Evolutionary conservation across 148 eudicot genomes (phyloP).

Genomic region (Rheum nobile): DNA sequence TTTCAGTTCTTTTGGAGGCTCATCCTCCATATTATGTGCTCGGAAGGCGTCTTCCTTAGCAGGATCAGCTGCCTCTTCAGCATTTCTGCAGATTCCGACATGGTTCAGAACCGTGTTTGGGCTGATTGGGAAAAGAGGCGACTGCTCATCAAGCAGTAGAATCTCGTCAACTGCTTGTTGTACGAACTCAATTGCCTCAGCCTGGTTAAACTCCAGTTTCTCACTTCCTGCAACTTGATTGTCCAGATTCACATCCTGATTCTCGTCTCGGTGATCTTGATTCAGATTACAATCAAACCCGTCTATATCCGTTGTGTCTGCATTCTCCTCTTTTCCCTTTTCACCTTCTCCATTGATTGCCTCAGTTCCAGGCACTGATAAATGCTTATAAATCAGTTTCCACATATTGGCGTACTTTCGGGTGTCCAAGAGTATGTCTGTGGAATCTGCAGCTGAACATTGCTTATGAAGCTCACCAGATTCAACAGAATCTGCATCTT

Average conservation of each 20-base stretch:
- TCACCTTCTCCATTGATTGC: not conserved
- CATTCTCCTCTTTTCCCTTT: not conserved
- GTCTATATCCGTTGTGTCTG: not conserved
- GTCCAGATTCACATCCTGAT: not conserved
- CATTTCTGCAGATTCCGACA: not conserved
- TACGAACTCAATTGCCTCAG: slow-evolving; percentile 5
- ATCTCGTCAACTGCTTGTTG: slow-evolving; percentile 9
- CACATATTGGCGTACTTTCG: slow-evolving; percentile 1
- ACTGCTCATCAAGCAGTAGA: slow-evolving; percentile 2
- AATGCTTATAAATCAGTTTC: not conserved
- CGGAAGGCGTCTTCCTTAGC: not conserved
- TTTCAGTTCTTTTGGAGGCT: not conserved
- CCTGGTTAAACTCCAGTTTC: slow-evolving; percentile 6
- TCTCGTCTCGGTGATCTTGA: not conserved
- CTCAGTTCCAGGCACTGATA: not conserved
- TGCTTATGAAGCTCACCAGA: not conserved
- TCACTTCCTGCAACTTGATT: not conserved
- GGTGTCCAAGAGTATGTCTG: not conserved
- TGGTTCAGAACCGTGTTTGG: not conserved
- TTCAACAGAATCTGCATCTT: not conserved
- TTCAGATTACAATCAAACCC: not conserved
- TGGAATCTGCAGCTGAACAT: not conserved
- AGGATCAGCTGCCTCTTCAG: not conserved
- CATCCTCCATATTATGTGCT: not conserved
- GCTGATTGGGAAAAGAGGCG: not conserved